Conservation (phyloP, 495 filamentous ascomycete genomes). For the Penicillium verhagenii region DNA sequence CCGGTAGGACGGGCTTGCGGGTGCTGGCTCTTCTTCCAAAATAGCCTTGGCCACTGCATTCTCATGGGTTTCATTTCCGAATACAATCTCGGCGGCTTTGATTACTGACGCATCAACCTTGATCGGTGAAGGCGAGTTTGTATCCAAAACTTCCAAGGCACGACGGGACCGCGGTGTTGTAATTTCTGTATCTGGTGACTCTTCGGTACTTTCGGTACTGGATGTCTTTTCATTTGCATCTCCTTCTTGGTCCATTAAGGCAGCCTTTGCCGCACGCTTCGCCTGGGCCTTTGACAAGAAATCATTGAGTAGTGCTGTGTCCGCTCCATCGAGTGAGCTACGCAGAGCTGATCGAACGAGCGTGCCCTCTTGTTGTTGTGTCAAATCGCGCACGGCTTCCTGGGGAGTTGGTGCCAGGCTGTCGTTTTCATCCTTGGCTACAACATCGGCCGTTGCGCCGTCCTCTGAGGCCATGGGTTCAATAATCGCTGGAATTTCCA, state of each 20-base stretch:
- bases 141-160: conserved; percentile 49
- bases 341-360: conserved; percentile 43
- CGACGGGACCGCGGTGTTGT: conserved; percentile 46
- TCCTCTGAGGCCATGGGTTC: conserved; percentile 6
- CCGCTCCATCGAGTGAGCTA: conserved; percentile 51
- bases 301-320: conserved; percentile 58
- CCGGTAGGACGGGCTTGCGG: conserved; percentile 34
- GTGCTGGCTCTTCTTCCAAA: conserved; percentile 20
- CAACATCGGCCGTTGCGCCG: not conserved
- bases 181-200: conserved; percentile 26
- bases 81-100: conserved; percentile 23
- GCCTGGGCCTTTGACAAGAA: conserved; percentile 61
- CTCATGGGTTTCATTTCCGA: conserved; percentile 13
- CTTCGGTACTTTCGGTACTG: conserved; percentile 21
- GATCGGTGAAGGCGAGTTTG: conserved; percentile 54
- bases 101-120: conserved; percentile 35
- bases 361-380: conserved; percentile 35
- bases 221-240: conserved; percentile 17
- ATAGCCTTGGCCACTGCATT: conserved; percentile 18
- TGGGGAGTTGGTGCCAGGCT: conserved; percentile 10
- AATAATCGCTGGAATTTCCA: conserved; percentile 3
- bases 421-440: conserved; percentile 3
- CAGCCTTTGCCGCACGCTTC: conserved; percentile 54
- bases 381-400: conserved; percentile 23
- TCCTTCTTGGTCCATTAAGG: conserved; percentile 23